Conservation (phyloP, 192 early-diverging fungal genomes). For the Paraglomus occultum region DNA sequence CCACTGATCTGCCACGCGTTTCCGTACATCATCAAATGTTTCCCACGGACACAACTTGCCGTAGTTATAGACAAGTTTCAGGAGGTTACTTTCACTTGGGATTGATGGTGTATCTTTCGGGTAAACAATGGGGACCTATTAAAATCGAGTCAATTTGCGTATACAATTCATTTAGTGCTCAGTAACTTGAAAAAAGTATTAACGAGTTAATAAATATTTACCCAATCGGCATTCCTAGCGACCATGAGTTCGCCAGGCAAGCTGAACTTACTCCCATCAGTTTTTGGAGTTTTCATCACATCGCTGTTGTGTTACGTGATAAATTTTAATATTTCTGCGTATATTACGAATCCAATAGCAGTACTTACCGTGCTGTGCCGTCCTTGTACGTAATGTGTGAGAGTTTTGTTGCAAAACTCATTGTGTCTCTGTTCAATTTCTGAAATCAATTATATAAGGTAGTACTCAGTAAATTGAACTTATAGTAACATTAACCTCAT, state of each 20-base stretch:
- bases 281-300: conserved; percentile 87
- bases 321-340: neutral
- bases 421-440: conserved; percentile 82
- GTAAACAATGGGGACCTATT: conserved; percentile 46
- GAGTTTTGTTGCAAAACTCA: conserved; percentile 87
- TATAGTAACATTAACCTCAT: conserved; percentile 24
- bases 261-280: conserved; percentile 67
- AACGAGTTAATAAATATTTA: conserved; percentile 14
- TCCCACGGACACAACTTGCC: conserved; percentile 60
- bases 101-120: conserved; percentile 33
- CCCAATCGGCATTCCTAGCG: conserved; percentile 35
- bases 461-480: neutral
- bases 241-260: conserved; percentile 71
- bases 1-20: conserved; percentile 61
- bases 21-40: conserved; percentile 56
- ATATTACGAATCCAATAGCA: neutral
- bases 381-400: conserved; percentile 64
- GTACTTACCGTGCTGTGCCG: conserved; percentile 49
- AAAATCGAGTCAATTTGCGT: neutral
- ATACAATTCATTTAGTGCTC: neutral
- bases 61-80: conserved; percentile 65
- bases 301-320: conserved; percentile 43
- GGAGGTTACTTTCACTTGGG: conserved; percentile 41
- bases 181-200: too few species aligned
- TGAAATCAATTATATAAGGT: conserved; percentile 35